These are phyloP conservation scores for Tritrichomonas foetus DNA, from an alignment of 208 protist genomes.

Conservation along the genomic window DNA sequence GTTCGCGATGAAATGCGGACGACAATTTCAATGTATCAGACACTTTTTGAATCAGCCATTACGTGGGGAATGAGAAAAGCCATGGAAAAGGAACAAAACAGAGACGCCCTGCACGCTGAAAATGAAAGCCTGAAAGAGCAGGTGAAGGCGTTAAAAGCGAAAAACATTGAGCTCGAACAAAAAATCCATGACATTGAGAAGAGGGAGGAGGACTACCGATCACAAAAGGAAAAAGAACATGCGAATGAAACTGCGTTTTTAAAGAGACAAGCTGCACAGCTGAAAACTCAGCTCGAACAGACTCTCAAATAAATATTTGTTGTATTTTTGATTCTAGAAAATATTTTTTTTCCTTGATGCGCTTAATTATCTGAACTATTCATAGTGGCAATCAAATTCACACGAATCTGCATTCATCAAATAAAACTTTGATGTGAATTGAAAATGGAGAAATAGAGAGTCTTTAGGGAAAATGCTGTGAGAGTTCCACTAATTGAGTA, in stretches of 20 bases:
- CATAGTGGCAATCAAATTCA: no score
- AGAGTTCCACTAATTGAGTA: no score
- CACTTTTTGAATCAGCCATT: slow-evolving; percentile 69
- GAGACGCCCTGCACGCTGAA: slow-evolving; percentile 51
- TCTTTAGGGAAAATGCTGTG: no score
- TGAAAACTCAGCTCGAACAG: background rate
- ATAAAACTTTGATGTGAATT: no score
- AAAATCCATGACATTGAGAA: background rate
- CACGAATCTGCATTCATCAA: no score
- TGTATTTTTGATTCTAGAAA: no score
- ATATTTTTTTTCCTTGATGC: no score
- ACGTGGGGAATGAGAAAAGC: slow-evolving; percentile 89
- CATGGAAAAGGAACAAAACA: slow-evolving; percentile 86
- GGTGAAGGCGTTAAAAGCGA: background rate
- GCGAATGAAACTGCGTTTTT: slow-evolving; percentile 20
- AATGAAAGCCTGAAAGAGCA: background rate
- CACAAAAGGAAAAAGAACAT: slow-evolving; percentile 11
- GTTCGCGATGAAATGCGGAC: slow-evolving; percentile 86
- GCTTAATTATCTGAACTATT: no score
- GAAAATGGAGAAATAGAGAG: no score
- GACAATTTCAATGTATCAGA: slow-evolving; percentile 73
- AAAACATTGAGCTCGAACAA: background rate
- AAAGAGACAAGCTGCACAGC: background rate
- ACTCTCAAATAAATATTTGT: background rate
- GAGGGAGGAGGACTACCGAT: background rate